Base-by-base conservation (phyloP, 2,329 filamentous ascomycete species). In the Plenodomus lindquistii region DNA sequence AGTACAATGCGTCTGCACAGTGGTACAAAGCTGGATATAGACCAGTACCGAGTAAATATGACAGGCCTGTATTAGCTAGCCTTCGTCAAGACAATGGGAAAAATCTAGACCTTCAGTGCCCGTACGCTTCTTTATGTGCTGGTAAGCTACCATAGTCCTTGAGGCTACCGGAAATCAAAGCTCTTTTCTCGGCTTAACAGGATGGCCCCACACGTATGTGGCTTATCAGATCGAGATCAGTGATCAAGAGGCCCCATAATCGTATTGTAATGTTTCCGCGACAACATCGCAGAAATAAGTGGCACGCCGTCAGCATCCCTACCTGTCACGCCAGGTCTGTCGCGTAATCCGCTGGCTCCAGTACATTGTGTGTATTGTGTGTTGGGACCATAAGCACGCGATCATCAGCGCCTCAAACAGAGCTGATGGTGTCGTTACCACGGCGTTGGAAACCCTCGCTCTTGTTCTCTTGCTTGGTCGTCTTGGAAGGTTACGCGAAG, bases 341-440 rank as follows among this genome's bases (percentile, higher is more conserved):
- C 42, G 50, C 50, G 58, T 50, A 42, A 36, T 47, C 37, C 50
- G 54, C 51, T 57, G 48, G 57, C 52, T 50, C 50, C 45, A 47
- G 38, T 55, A 37, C 27, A 16, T 40, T 37, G 54, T 53, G 44
- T 48, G 37, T 34, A 16, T 40, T 37, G 54, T 53, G 44, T 48
- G 37, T 34, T 37, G 53, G 57, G 41, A 52, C 40, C 27, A 37
- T 45, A 50, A 41, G 46, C 40, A 47, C 41, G 39, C 40, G 41
- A 44, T 44, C 18, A 18, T 36, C 27, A 4, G 31, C 37, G 44
- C 27, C 34, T 17, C 18, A 37, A 46, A 27, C 31, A 22, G 34
- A 40, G 52, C 31, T 40, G 47, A 42, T 47, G 40, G 57, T 54
- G 49, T 59, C 47, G 47, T 46, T 55, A 57, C 59, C 59, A 50